Percentiles rank a stretch among this genome's conserved stretches.
phyloP scores from a whole-genome alignment of 257 asterid species.

The Lavandula angustifolia region DNA sequence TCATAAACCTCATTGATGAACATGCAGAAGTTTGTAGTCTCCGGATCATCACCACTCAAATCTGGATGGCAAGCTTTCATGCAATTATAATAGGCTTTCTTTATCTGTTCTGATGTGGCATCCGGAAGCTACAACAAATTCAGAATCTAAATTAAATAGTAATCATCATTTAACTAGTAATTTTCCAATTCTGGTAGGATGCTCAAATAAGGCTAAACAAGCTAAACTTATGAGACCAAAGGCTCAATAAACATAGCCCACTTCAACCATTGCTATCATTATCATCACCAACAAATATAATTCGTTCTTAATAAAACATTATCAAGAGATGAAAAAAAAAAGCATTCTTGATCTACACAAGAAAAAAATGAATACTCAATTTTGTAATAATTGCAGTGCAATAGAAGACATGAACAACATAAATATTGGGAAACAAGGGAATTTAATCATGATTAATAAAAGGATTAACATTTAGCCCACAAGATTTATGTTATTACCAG shows the following conservation, averaged over 20 bases:
- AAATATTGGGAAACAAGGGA: not conserved
- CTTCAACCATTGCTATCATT: not conserved
- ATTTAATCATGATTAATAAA: slow-evolving; percentile 22
- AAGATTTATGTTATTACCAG: slow-evolving; percentile 49
- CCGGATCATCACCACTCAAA: slow-evolving; percentile 88
- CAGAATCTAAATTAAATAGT: slow-evolving; percentile 10
- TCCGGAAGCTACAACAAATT: slow-evolving; percentile 69
- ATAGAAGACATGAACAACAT: not conserved
- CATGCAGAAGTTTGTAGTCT: slow-evolving; percentile 89
- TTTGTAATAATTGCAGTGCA: not conserved
- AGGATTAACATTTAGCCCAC: slow-evolving; percentile 1
- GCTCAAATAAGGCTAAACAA: not conserved
- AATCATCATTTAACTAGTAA: not conserved
- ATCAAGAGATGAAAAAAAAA: too few species aligned
- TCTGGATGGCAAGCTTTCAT: slow-evolving; percentile 99
- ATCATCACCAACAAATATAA: not conserved
- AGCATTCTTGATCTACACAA: too few species aligned
- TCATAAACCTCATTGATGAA: slow-evolving; percentile 87
- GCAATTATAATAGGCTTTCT: slow-evolving; percentile 95
- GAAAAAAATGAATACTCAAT: not conserved
- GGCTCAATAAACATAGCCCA: not conserved
- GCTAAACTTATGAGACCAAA: not conserved
- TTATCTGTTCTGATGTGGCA: slow-evolving; percentile 87
- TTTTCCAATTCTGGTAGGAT: too few species aligned
- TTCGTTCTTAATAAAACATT: too few species aligned